A percentile compares a stretch with the other conserved stretches of the same genome.
phyloP scores from a whole-genome alignment of 2,329 filamentous ascomycete species.

The Alternaria ethzedia region DNA sequence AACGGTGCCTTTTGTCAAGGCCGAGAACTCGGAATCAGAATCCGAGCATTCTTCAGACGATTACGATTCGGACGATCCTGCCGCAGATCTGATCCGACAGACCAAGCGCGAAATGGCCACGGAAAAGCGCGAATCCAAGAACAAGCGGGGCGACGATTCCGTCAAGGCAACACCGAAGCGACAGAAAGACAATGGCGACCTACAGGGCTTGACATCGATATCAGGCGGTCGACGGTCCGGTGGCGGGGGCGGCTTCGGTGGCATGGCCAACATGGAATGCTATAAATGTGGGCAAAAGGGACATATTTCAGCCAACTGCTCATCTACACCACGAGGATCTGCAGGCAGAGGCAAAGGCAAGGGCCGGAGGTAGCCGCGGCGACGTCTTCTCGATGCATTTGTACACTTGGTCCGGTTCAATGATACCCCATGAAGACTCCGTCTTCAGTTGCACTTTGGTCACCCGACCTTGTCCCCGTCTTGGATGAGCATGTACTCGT shows the following conservation, averaged over 20 bases:
- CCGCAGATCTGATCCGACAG: conserved; percentile 54
- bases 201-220: conserved; percentile 68
- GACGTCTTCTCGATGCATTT: neutral
- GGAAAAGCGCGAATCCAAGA: conserved; percentile 51
- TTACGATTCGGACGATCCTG: conserved; percentile 52
- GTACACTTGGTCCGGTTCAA: conserved; percentile 10
- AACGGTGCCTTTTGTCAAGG: conserved; percentile 22
- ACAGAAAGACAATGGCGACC: conserved; percentile 68
- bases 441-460: conserved; percentile 5
- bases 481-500: conserved; percentile 52
- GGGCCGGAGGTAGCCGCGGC: conserved; percentile 26
- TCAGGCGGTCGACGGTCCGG: conserved; percentile 54
- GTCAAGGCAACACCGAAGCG: conserved; percentile 63
- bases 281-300: conserved; percentile 67
- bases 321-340: conserved; percentile 27
- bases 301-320: conserved; percentile 66
- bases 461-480: conserved; percentile 18
- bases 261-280: conserved; percentile 57
- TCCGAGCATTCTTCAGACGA: conserved; percentile 45
- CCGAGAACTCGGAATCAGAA: conserved; percentile 33
- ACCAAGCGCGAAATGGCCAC: conserved; percentile 54
- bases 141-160: conserved; percentile 55
- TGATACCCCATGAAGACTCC: conserved; percentile 24
- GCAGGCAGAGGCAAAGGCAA: conserved; percentile 32
- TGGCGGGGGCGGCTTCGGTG: conserved; percentile 15